Conservation (phyloP, 2,329 filamentous ascomycete genomes). For the Juglanconis oblonga region DNA sequence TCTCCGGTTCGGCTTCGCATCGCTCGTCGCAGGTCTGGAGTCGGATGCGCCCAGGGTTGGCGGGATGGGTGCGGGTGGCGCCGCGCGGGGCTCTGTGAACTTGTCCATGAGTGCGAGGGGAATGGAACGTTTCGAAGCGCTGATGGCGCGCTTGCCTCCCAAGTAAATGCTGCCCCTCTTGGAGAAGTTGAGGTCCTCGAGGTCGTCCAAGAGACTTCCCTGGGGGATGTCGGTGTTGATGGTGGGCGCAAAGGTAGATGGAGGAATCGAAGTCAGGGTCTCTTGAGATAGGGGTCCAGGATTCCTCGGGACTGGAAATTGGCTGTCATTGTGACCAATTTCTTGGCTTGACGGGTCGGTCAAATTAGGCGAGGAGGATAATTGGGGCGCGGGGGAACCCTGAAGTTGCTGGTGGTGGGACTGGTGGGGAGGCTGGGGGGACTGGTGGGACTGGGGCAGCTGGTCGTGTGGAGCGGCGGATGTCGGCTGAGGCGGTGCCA, state of each 20-base stretch:
- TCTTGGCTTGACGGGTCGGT: constrained; percentile 8
- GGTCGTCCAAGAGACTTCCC: constrained; percentile 54
- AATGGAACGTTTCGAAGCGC: constrained; percentile 16
- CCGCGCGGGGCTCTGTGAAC: constrained; percentile 11
- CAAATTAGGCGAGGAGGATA: constrained; percentile 12
- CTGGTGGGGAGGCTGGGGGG: constrained; percentile 9
- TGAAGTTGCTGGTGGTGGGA: neutral
- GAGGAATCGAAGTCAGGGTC: constrained; percentile 24
- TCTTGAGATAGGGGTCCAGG: constrained; percentile 25
- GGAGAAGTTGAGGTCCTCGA: constrained; percentile 57
- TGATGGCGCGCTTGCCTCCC: constrained; percentile 40
- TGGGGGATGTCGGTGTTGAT: constrained; percentile 56
- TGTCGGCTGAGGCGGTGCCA: neutral
- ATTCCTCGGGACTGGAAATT: constrained; percentile 19
- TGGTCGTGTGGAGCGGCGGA: neutral
- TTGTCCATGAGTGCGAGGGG: constrained; percentile 2
- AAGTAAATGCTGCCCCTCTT: constrained; percentile 64
- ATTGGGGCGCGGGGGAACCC: constrained; percentile 13
- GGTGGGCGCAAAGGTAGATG: constrained; percentile 41
- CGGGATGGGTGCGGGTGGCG: constrained; percentile 6
- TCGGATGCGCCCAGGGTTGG: constrained; percentile 20
- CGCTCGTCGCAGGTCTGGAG: constrained; percentile 15
- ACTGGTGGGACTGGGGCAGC: constrained; percentile 8
- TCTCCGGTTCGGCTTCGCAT: constrained; percentile 19
- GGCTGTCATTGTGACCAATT: constrained; percentile 16